Conservation (phyloP, 148 eudicot species). For the Camellia sinensis region DNA sequence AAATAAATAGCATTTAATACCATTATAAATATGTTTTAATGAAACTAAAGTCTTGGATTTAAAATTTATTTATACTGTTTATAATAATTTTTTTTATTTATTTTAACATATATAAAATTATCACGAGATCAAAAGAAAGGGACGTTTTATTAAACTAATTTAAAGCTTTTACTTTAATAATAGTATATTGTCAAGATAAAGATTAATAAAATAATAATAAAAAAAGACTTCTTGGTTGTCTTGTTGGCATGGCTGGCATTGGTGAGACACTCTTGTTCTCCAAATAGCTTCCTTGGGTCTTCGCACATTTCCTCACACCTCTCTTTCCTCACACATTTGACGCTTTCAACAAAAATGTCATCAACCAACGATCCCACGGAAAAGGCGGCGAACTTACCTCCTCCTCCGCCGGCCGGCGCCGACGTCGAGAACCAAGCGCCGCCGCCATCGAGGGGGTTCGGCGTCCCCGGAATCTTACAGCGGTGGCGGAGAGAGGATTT, state of each 20-base stretch:
- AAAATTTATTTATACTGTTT: no score
- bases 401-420: constrained; percentile 22
- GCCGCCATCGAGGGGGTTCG: constrained; percentile 14
- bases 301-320: background rate
- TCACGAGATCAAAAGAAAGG: no score
- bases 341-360: constrained; percentile 8
- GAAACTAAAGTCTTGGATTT: no score
- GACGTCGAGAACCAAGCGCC: constrained; percentile 29
- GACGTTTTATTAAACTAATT: no score
- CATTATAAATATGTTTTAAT: no score
- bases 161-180: no score
- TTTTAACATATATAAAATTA: no score
- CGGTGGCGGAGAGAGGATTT: constrained; percentile 52
- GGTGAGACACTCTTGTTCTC: no score
- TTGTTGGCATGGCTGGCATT: no score
- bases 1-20: no score
- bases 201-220: background rate
- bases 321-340: background rate
- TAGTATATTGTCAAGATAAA: background rate
- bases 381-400: background rate
- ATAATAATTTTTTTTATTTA: no score
- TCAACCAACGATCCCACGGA: background rate
- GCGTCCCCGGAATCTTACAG: constrained; percentile 23
- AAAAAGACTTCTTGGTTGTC: background rate
- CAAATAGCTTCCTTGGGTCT: background rate